Percentiles rank a stretch among this genome's conserved stretches.
These are phyloP conservation scores for Musa balbisiana DNA, from an alignment of 202 grass and related monocot genomes.

Conservation along the genomic window DNA sequence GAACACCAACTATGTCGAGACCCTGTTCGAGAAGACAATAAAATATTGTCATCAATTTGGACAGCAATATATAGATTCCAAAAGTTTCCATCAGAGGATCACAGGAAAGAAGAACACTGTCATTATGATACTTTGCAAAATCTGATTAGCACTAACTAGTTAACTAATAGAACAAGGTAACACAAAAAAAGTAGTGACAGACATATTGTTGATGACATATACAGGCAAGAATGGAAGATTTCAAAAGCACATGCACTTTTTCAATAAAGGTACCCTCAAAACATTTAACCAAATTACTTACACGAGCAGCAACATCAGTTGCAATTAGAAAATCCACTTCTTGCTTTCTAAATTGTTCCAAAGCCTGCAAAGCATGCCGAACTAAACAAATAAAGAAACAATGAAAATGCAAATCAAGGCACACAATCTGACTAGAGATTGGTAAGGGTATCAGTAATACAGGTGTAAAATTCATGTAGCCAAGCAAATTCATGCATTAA, in stretches of 20 bases:
- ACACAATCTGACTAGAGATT: not conserved
- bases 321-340: slow-evolving; percentile 85
- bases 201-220: not conserved
- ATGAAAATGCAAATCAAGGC: not conserved
- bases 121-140: not conserved
- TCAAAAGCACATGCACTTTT: not conserved
- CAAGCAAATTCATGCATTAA: no score
- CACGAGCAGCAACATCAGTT: slow-evolving; percentile 96
- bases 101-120: not conserved
- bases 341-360: slow-evolving; percentile 93
- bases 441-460: not conserved
- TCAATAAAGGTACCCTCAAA: not conserved
- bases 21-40: slow-evolving; percentile 45
- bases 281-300: slow-evolving; percentile 38
- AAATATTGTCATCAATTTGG: slow-evolving; percentile 13
- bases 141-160: not conserved
- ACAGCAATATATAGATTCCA: slow-evolving; percentile 1
- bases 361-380: slow-evolving; percentile 38
- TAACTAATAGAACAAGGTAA: not conserved
- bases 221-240: not conserved
- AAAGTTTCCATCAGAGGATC: not conserved
- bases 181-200: not conserved
- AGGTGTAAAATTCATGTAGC: no score
- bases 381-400: not conserved
- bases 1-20: slow-evolving; percentile 90